Evolutionary conservation across 2,329 filamentous ascomycete species (phyloP).

Genomic region (Aspergillus novoparasiticus): DNA sequence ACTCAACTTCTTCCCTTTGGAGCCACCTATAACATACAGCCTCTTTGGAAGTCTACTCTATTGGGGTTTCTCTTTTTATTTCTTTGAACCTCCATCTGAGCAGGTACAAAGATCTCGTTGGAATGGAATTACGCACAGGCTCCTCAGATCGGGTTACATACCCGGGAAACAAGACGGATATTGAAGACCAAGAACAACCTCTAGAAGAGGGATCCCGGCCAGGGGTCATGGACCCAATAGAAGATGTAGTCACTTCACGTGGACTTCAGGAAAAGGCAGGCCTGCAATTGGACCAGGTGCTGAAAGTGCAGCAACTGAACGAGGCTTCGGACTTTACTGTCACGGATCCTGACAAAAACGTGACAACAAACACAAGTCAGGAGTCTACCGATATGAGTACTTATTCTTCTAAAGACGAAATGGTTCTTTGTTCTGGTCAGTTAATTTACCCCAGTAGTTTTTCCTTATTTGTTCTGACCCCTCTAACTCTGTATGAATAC

Average conservation of each 20-base stretch:
- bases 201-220: neutral
- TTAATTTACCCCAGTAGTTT: neutral
- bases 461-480: neutral
- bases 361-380: conserved; percentile 2
- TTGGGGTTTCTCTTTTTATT: neutral
- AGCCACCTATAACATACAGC: neutral
- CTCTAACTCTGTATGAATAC: neutral
- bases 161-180: neutral
- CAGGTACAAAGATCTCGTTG: no score
- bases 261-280: neutral
- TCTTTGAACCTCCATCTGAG: neutral
- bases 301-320: neutral
- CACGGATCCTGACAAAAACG: neutral
- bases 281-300: neutral
- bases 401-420: neutral
- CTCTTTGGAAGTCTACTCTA: neutral
- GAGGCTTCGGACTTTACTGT: neutral
- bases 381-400: neutral
- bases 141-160: neutral
- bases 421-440: neutral
- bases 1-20: neutral
- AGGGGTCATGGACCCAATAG: no score
- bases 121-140: neutral
- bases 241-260: neutral
- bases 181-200: neutral